These are phyloP conservation scores for Penicillium digitatum DNA, from an alignment of 2,329 filamentous ascomycete species.

Conservation along the genomic window DNA sequence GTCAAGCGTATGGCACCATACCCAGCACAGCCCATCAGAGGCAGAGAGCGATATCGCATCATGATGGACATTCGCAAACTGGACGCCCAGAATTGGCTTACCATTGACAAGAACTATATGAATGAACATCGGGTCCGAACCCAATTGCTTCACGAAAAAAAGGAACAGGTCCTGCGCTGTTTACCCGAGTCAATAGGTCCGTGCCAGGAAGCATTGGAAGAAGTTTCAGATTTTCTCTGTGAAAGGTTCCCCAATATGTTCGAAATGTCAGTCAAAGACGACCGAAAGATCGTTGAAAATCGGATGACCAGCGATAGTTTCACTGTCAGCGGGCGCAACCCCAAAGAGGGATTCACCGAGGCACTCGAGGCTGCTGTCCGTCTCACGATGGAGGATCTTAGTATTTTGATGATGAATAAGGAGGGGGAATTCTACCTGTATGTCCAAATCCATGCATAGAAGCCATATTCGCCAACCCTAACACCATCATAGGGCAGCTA, in stretches of 20 bases:
- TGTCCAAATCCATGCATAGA: constrained; percentile 12
- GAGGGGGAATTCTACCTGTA: constrained; percentile 49
- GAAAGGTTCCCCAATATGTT: constrained; percentile 46
- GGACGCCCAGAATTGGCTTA: constrained; percentile 48
- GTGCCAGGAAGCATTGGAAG: constrained; percentile 47
- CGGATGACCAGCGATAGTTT: constrained; percentile 46
- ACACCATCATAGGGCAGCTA: constrained; percentile 41
- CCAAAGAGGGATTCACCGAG: constrained; percentile 32
- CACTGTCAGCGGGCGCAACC: constrained; percentile 28
- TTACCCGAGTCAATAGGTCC: constrained; percentile 44
- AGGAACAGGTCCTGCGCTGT: constrained; percentile 44
- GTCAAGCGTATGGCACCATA: constrained; percentile 37
- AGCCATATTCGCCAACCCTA: background rate
- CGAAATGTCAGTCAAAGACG: constrained; percentile 25
- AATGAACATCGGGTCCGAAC: constrained; percentile 43
- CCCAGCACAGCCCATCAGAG: constrained; percentile 38
- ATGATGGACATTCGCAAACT: constrained; percentile 49
- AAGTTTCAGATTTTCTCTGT: constrained; percentile 46
- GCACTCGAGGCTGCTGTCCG: constrained; percentile 51
- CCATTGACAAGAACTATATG: constrained; percentile 46
- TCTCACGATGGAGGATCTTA: constrained; percentile 52
- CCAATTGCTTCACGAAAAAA: constrained; percentile 39
- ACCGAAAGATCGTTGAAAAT: constrained; percentile 40
- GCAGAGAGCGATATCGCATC: constrained; percentile 40
- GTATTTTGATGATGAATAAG: constrained; percentile 45